Base-by-base conservation (phyloP, 2,329 filamentous ascomycete species). In the Chrysoporthe cubensis region DNA sequence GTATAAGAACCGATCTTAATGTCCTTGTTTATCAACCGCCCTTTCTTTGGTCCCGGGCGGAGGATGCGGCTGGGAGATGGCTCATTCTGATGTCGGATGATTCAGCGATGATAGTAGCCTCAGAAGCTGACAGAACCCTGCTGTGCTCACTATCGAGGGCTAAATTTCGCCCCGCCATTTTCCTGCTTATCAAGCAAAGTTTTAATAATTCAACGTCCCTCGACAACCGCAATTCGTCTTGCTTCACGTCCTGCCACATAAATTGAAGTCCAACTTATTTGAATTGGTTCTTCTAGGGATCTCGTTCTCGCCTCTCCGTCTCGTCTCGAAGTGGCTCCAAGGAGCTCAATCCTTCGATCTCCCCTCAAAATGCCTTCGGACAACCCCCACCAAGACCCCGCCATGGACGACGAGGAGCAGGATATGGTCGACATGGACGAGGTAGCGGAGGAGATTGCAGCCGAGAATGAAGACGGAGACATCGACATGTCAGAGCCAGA, bases 391-490 rank as follows among this genome's bases (percentile, higher is more conserved):
- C 75, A 79, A 67, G 73, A 81, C 71, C 79, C 81, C 64, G 76
- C 80, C 65, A 72, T 72, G 57, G 84, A 88, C 66, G 87, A 89
- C 70, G 86, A 88, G 65, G 87, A 90, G 70, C 87, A 90, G 73
- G 90, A 89, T 72, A 90, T 94, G 80, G 87, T 97, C 71, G 89
- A 90, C 74, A 87, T 88, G 65, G 90, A 91, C 48, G 94, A 97
- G 72, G 90, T 88, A 2, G 90, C 88, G 40, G 93, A 97, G 80
- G 90, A 96, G 78, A 85, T 94, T 65, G 76, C 69, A 89, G 87
- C 62, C 57, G 87, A 86, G 58, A 84, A 84, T 57, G 85, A 80
- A n/a, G 85, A 87, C 64, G 81, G 73, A 11, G 73, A 74, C 37
- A 74, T 76, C 70, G 73, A 74, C 69, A 74, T 68, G 80, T 68